Evolutionary conservation across 345 rosid genomes (phyloP), one percentile per base, ranked within the genome.

Genomic region (Carallia pectinifolia): DNA sequence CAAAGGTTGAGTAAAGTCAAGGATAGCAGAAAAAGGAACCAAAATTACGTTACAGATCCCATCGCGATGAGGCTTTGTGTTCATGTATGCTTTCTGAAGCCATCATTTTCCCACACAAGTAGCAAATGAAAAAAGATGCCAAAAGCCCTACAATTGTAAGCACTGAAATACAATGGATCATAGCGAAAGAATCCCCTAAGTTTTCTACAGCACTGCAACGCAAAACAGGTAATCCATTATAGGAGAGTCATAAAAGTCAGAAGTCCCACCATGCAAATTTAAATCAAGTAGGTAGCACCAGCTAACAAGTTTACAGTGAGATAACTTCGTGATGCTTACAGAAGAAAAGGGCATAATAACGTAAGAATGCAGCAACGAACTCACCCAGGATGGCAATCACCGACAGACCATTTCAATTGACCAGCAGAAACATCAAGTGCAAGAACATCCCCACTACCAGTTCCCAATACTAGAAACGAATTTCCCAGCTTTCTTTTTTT

Each of bases 311-410:
- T 23, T 7, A 55, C 2, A 55, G 31, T 23, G 48, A 2, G 16
- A 40, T 9, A 40, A 55, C 64, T 61, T 61, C 15, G 64, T 16
- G 69, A 53, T 9, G 31, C 1, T 36, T 53, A 23, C 30, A 66
- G 69, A 23, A 50, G 40, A 66, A 8, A 53, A 50, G 9, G 16
- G 29, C 34, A 48, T 38, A 10, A 23, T 58, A 44, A 38, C 18
- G 19, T 58, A 27, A 27, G 33, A 5, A n/a, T 55, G 19, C 23
- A 56, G 16, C 48, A 65, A 56, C 58, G 66, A 48, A 79, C 90
- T 66, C 66, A 95, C 99, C 99, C 98, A 9, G 99, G 94, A 85
- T 95, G 97, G 76, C 96, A 95, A 71, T 95, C 99, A 68, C 76
- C 81, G 30, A 89, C 73, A 62, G 83, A 88, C 98, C 99, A 95